Evolutionary conservation across 1,284 basidiomycete genomes (phyloP).

Genomic region (Hymenochaete sp.): DNA sequence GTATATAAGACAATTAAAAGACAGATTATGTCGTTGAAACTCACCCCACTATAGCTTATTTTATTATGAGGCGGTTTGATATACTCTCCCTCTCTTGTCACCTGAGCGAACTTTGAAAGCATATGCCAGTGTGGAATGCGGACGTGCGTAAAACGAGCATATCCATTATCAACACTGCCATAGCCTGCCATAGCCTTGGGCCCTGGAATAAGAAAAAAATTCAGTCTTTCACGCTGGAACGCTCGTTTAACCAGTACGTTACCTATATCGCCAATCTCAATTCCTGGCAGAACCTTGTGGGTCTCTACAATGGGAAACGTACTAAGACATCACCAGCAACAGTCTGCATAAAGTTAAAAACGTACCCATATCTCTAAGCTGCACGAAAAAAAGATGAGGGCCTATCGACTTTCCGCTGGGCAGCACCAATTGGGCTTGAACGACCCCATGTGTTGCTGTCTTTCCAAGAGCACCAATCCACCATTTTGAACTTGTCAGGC

Average conservation of each 20-base stretch:
- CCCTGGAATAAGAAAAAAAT: conserved; percentile 30
- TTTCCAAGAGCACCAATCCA: conserved; percentile 72
- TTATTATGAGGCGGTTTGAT: conserved; percentile 64
- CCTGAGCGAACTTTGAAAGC: conserved; percentile 67
- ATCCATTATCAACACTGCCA: conserved; percentile 61
- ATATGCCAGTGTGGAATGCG: conserved; percentile 69
- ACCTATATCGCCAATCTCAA: conserved; percentile 72
- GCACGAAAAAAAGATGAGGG: conserved; percentile 72
- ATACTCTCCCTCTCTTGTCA: conserved; percentile 63
- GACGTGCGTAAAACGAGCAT: conserved; percentile 58
- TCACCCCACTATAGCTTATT: conserved; percentile 68
- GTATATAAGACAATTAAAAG: conserved; percentile 3
- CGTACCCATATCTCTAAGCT: conserved; percentile 52
- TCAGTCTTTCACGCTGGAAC: background rate
- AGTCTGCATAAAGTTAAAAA: conserved; percentile 2
- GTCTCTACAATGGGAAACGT: conserved; percentile 33
- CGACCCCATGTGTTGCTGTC: conserved; percentile 69
- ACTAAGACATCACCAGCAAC: background rate
- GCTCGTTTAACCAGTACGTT: conserved; percentile 7
- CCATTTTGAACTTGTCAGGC: conserved; percentile 74
- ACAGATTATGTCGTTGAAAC: conserved; percentile 22
- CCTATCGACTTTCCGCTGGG: conserved; percentile 56
- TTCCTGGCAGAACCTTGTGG: conserved; percentile 55
- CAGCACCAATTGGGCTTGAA: conserved; percentile 70
- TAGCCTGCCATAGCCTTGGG: conserved; percentile 55